These are phyloP conservation scores for Cyclotella baltica DNA, from an alignment of 108 stramenopile species.

Conservation along the genomic window DNA sequence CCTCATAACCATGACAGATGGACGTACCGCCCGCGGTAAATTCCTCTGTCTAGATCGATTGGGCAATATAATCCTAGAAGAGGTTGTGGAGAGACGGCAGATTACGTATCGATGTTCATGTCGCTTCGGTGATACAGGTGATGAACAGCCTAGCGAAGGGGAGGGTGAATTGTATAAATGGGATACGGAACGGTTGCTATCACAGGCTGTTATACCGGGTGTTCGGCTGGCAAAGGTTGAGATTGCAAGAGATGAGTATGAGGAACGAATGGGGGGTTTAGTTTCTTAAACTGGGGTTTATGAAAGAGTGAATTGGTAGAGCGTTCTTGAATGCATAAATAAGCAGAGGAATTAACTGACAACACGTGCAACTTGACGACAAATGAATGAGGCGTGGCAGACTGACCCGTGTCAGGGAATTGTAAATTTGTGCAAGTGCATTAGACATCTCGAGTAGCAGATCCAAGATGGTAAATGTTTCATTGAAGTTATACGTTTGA, in stretches of 20 bases:
- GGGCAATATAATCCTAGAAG: slow-evolving; percentile 47
- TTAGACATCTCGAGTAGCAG: too few species aligned
- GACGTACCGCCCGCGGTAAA: slow-evolving; percentile 39
- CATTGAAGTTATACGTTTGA: too few species aligned
- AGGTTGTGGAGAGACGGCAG: slow-evolving; percentile 33
- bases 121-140: neutral
- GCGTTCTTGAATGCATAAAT: too few species aligned
- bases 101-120: slow-evolving; percentile 18
- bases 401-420: too few species aligned
- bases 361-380: too few species aligned
- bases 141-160: neutral
- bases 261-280: slow-evolving; percentile 15
- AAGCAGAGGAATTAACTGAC: too few species aligned
- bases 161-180: slow-evolving; percentile 12
- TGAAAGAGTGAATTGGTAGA: too few species aligned
- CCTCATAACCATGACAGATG: slow-evolving; percentile 46
- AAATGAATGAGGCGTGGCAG: too few species aligned
- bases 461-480: too few species aligned
- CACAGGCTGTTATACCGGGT: slow-evolving; percentile 47
- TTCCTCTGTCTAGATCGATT: slow-evolving; percentile 46
- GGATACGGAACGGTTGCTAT: slow-evolving; percentile 41
- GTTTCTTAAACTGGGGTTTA: too few species aligned
- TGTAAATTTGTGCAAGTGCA: too few species aligned
- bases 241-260: slow-evolving; percentile 38
- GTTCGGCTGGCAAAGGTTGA: slow-evolving; percentile 44